These are phyloP conservation scores for Incumbomyces lentus DNA, from an alignment of 2,329 filamentous ascomycete genomes.

Conservation along the genomic window DNA sequence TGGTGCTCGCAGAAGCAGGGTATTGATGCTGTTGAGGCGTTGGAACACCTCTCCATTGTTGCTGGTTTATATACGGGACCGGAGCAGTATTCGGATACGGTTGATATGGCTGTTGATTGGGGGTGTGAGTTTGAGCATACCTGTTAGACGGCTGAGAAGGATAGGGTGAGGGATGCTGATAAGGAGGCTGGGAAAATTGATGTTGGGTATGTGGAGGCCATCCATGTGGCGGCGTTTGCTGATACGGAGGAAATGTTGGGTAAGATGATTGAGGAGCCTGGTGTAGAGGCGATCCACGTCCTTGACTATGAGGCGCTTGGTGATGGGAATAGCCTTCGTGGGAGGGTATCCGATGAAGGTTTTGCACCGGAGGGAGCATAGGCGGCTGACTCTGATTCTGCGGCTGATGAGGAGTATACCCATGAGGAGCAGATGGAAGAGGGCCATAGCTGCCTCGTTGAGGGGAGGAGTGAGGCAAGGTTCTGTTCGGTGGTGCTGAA, in stretches of 20 bases:
- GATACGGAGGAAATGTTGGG: conserved; percentile 16
- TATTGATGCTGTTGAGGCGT: conserved; percentile 14
- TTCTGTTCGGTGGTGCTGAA: conserved; percentile 13
- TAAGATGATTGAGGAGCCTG: conserved; percentile 16
- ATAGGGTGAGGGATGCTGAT: conserved; percentile 12
- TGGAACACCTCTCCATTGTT: conserved; percentile 13
- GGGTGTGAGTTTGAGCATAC: conserved; percentile 11
- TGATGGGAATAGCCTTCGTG: conserved; percentile 11
- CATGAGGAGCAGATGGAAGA: conserved; percentile 11
- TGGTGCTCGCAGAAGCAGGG: conserved; percentile 15
- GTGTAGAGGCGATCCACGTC: conserved; percentile 17
- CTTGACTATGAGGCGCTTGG: conserved; percentile 9
- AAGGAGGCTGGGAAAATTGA: conserved; percentile 10
- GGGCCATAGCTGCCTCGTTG: conserved; percentile 16
- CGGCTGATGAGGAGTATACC: conserved; percentile 14
- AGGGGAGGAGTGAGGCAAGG: conserved; percentile 16
- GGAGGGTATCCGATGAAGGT: conserved; percentile 17
- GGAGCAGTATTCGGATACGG: conserved; percentile 18
- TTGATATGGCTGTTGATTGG: conserved; percentile 15
- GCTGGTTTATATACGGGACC: conserved; percentile 14
- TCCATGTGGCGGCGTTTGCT: conserved; percentile 13
- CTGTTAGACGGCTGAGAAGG: conserved; percentile 7
- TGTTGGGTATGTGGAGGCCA: conserved; percentile 16
- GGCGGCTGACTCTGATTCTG: conserved; percentile 14
- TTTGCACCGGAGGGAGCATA: conserved; percentile 12